Conservation (phyloP, 202 grass and related monocot species). For the Carex sylvatica region DNA sequence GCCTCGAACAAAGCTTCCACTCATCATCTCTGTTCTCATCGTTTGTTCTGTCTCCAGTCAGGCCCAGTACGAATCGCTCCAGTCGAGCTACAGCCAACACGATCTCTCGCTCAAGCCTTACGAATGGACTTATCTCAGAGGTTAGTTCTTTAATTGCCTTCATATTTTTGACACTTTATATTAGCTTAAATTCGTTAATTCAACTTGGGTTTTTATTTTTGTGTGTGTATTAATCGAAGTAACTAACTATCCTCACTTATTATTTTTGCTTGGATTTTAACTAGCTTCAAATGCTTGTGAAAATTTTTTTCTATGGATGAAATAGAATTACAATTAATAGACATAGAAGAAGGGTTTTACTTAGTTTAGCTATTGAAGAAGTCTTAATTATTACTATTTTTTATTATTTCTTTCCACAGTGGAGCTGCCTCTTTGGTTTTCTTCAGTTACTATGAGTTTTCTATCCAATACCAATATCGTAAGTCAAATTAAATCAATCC, state of each 20-base stretch:
- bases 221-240: neutral
- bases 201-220: neutral
- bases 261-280: constrained; percentile 1
- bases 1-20: neutral
- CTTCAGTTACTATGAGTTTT: constrained; percentile 78
- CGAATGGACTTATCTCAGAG: constrained; percentile 92
- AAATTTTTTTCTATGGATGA: neutral
- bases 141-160: constrained; percentile 27
- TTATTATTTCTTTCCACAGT: constrained; percentile 41
- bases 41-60: neutral
- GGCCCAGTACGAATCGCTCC: constrained; percentile 17
- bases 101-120: constrained; percentile 62
- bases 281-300: neutral
- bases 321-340: neutral
- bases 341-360: constrained; percentile 12
- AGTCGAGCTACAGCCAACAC: constrained; percentile 55
- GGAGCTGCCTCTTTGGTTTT: constrained; percentile 82
- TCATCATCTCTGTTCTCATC: neutral
- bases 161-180: constrained; percentile 16
- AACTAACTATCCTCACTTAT: neutral
- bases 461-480: constrained; percentile 59
- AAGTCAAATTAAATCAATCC: constrained; percentile 39
- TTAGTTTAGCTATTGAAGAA: constrained; percentile 14
- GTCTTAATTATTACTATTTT: neutral
- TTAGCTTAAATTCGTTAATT: neutral